A percentile compares a stretch with the other conserved stretches of the same genome.
Conservation (phyloP, 2,329 filamentous ascomycete genomes). For the Cordyceps pruinosa region DNA sequence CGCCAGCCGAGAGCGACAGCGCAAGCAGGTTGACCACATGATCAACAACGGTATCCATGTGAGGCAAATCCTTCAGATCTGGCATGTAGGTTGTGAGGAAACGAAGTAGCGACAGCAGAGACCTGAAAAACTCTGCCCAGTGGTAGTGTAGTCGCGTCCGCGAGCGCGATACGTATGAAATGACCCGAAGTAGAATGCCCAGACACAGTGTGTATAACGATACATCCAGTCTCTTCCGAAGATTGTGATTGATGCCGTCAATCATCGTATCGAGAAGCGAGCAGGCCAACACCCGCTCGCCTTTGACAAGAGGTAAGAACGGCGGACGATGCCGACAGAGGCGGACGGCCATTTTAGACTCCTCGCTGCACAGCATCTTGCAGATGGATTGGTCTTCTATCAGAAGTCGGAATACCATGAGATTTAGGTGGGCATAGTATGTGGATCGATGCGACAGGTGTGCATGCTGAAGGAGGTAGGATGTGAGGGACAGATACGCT, state of each 20-base stretch:
- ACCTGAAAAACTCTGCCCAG: constrained; percentile 92
- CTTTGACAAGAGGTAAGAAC: constrained; percentile 66
- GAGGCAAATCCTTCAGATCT: constrained; percentile 63
- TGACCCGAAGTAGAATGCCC: constrained; percentile 72
- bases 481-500: constrained; percentile 78
- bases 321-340: constrained; percentile 86
- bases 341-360: constrained; percentile 66
- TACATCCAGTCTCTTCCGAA: constrained; percentile 76
- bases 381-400: constrained; percentile 78
- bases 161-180: constrained; percentile 77
- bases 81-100: constrained; percentile 83
- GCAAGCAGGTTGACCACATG: constrained; percentile 76
- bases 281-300: constrained; percentile 66
- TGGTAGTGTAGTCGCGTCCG: constrained; percentile 80
- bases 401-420: constrained; percentile 78
- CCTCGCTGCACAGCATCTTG: constrained; percentile 77
- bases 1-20: constrained; percentile 76
- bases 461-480: constrained; percentile 89
- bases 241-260: constrained; percentile 89
- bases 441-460: constrained; percentile 73
- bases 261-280: constrained; percentile 80
- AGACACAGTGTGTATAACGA: constrained; percentile 77
- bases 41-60: constrained; percentile 68
- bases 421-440: constrained; percentile 75
- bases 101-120: constrained; percentile 76